Conservation (phyloP, 345 rosid genomes). For the Eutrema japonicum region DNA sequence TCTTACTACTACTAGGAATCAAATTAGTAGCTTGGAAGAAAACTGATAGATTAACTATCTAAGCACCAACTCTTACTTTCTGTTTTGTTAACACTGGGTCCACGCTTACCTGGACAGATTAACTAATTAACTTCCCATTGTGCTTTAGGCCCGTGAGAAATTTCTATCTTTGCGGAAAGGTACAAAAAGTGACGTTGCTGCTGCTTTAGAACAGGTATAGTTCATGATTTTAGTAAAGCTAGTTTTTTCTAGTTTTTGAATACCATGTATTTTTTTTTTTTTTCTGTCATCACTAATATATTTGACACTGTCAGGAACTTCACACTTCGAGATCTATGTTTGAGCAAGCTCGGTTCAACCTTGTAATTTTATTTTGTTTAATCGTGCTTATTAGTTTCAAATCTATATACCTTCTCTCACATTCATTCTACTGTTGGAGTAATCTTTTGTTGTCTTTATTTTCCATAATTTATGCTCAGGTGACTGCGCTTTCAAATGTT, state of each 20-base stretch:
- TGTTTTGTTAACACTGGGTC: not conserved
- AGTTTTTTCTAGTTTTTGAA: not conserved
- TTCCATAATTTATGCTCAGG: constrained; percentile 47
- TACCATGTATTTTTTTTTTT: constrained; percentile 4
- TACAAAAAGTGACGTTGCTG: constrained; percentile 73
- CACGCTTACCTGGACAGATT: not conserved
- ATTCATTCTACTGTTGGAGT: constrained; percentile 1
- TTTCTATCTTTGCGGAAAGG: constrained; percentile 94
- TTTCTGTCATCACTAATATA: constrained; percentile 12
- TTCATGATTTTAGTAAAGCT: constrained; percentile 21
- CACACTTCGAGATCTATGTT: constrained; percentile 80
- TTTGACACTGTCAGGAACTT: constrained; percentile 72
- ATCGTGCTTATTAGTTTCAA: constrained; percentile 5
- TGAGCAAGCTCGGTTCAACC: constrained; percentile 94
- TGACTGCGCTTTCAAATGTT: constrained; percentile 89
- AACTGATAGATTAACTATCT: not conserved
- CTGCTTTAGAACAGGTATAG: constrained; percentile 79
- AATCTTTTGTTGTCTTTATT: constrained; percentile 9
- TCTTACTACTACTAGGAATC: not conserved
- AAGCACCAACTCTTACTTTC: not conserved
- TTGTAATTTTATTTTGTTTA: constrained; percentile 55
- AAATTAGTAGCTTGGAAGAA: constrained; percentile 21
- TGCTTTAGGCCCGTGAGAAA: constrained; percentile 89
- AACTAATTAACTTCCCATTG: constrained; percentile 11
- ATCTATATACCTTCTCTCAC: constrained; percentile 9